A percentile compares a stretch with the other conserved stretches of the same genome.
Conservation (phyloP, 2,329 filamentous ascomycete species). For the Neonectria coccinea region DNA sequence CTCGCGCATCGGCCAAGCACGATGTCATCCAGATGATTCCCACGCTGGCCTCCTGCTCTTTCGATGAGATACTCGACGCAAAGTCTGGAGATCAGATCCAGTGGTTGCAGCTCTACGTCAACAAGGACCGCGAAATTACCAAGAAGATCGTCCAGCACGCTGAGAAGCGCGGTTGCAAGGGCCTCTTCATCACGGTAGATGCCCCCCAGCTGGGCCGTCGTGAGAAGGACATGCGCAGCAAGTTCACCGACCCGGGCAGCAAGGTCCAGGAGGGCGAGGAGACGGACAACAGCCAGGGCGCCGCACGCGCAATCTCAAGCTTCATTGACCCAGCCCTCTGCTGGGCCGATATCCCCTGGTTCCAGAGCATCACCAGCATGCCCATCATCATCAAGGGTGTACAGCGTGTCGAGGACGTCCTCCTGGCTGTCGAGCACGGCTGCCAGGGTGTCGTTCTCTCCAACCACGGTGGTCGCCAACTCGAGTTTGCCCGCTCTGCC, state of each 20-base stretch:
- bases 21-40: constrained; percentile 98
- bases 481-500: constrained; percentile 90
- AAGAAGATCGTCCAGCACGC: constrained; percentile 91
- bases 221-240: constrained; percentile 97
- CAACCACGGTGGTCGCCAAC: constrained; percentile 94
- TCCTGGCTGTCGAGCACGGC: constrained; percentile 84
- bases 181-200: constrained; percentile 97
- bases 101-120: constrained; percentile 98
- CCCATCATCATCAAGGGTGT: constrained; percentile 97
- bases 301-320: constrained; percentile 91
- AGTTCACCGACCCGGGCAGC: constrained; percentile 86
- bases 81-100: constrained; percentile 83
- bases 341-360: constrained; percentile 97
- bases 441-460: constrained; percentile 92
- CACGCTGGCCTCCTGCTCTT: constrained; percentile 94
- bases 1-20: constrained; percentile 84
- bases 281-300: constrained; percentile 90
- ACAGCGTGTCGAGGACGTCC: constrained; percentile 93
- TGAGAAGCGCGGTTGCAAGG: constrained; percentile 91
- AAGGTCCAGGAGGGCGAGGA: constrained; percentile 81
- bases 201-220: constrained; percentile 93
- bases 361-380: constrained; percentile 89
- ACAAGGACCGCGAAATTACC: constrained; percentile 93
- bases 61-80: constrained; percentile 96
- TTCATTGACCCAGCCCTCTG: constrained; percentile 96